Base-by-base conservation (phyloP, 495 filamentous ascomycete species). In the Wilcoxina mikolae region DNA sequence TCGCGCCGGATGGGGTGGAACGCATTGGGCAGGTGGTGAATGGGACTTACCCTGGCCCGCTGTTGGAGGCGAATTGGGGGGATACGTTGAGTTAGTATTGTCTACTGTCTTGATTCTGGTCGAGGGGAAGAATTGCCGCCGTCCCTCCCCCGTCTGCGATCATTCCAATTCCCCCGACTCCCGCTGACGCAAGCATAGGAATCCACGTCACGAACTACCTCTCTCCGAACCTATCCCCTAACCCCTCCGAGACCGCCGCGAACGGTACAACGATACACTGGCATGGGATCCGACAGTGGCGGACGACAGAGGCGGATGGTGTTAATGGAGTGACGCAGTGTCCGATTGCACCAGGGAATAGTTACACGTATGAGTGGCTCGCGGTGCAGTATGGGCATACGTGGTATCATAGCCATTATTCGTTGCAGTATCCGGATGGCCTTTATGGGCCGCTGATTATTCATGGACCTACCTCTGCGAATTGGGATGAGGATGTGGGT, bases 251-350 rank as follows among this genome's bases (percentile, higher is more conserved):
- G 10, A 5, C 17, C 4, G 39, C 10, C 10, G 39, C 10, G 5
- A 43, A 59, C 25, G 51, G 54, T 2, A 59, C 60, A 1, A 61
- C 69, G 42, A 61, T 86, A 24, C 82, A 86, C 64, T 84, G 78
- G 73, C 80, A 85, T 54, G 80, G 81, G 9, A 65, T 85, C 15
- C 73, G 71, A 49, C 82, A 85, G 61, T 76, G 77, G 46, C 71
- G 68, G 3, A 78, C 77, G 1, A 72, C 71, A 20, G 71, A 70
- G 48, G 76, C 79, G 72, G 83, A 87, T 64, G 83, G 83, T 9
- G 68, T 74, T 15, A 70, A 70, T 7, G 73, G 71, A 1, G 73
- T 83, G 20, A 78, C 76, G n/a, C 80, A 85, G 65, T 87, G 83
- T 56, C 78, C 81, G 2, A 76, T 85, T 55, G 68, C 78, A 1